A percentile compares a stretch with the other conserved stretches of the same genome.
Evolutionary conservation across 2,329 filamentous ascomycete species (phyloP).

Genomic region (Cryphonectria parasitica): DNA sequence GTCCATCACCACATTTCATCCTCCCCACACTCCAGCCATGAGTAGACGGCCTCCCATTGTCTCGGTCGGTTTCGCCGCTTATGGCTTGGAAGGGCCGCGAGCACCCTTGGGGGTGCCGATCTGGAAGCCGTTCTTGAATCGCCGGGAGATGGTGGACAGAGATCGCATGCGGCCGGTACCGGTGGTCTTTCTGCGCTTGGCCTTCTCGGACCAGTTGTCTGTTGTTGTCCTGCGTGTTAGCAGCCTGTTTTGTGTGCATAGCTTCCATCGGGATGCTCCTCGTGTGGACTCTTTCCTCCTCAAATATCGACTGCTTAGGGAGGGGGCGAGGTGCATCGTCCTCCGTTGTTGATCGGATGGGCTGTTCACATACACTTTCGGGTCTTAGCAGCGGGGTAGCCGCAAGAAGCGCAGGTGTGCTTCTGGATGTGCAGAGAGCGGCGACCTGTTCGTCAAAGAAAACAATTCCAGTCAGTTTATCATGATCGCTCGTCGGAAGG

Average conservation of each 20-base stretch:
- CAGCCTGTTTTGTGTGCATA: conserved; percentile 17
- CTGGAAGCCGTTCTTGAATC: conserved; percentile 99
- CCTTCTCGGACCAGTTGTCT: conserved; percentile 99
- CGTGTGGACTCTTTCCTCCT: background rate
- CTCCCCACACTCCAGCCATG: conserved; percentile 1
- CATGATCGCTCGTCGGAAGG: conserved; percentile 18
- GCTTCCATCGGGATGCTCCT: background rate
- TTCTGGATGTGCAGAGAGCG: conserved; percentile 99
- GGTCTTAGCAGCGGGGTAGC: conserved; percentile 96
- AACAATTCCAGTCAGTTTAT: conserved; percentile 33
- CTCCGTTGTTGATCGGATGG: background rate
- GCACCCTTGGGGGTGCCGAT: conserved; percentile 83
- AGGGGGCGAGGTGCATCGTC: background rate
- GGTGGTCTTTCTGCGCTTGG: conserved; percentile 99
- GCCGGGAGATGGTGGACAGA: conserved; percentile 88
- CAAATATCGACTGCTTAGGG: background rate
- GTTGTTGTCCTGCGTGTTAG: conserved; percentile 36
- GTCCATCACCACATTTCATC: conserved; percentile 27
- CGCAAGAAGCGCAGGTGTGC: conserved; percentile 94
- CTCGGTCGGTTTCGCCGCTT: conserved; percentile 32
- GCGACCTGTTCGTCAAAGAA: conserved; percentile 63
- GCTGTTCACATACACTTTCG: conserved; percentile 85
- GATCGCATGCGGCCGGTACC: conserved; percentile 95
- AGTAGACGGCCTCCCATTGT: conserved; percentile 11
- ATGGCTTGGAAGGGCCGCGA: conserved; percentile 61